phyloP scores from a whole-genome alignment of 176 grass and related monocot genomes.

The Pharus latifolius region DNA sequence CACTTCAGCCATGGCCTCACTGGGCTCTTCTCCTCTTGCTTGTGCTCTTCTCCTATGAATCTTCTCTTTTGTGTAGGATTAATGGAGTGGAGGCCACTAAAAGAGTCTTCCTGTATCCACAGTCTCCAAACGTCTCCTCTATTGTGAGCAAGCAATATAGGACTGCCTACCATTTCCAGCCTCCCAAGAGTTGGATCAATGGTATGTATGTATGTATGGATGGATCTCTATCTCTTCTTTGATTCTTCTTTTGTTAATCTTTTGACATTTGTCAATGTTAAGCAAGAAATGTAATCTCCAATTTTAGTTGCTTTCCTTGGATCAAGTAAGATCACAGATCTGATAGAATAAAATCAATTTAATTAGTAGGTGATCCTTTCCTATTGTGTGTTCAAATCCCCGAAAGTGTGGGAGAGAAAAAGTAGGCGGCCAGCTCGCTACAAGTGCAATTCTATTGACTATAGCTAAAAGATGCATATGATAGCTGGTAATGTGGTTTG shows the following conservation, averaged over 20 bases:
- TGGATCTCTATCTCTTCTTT: too few relatives aligned
- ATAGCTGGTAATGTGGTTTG: too few relatives aligned
- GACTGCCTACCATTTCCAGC: slow-evolving; percentile 71
- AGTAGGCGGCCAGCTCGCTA: slow-evolving; percentile 21
- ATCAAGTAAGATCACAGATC: not conserved
- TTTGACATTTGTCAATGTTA: not conserved
- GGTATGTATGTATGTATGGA: slow-evolving; percentile 31
- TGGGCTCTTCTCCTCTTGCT: slow-evolving; percentile 28
- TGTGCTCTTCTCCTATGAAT: slow-evolving; percentile 14
- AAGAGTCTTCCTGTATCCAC: slow-evolving; percentile 50
- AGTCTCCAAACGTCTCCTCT: slow-evolving; percentile 40
- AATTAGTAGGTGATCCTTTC: not conserved
- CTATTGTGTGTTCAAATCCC: not conserved
- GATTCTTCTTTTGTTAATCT: not conserved
- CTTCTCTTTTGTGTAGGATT: slow-evolving; percentile 1
- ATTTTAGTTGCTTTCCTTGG: not conserved
- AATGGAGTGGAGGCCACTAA: slow-evolving; percentile 30
- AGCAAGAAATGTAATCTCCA: not conserved
- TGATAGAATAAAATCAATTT: too few relatives aligned
- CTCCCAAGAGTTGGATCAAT: slow-evolving; percentile 71
- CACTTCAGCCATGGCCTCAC: slow-evolving; percentile 7
- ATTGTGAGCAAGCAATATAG: slow-evolving; percentile 54
- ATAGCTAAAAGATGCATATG: not conserved
- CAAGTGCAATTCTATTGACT: slow-evolving; percentile 13
- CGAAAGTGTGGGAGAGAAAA: not conserved